Conservation (phyloP, 108 stramenopile genomes). For the Licmophora abbreviata region DNA sequence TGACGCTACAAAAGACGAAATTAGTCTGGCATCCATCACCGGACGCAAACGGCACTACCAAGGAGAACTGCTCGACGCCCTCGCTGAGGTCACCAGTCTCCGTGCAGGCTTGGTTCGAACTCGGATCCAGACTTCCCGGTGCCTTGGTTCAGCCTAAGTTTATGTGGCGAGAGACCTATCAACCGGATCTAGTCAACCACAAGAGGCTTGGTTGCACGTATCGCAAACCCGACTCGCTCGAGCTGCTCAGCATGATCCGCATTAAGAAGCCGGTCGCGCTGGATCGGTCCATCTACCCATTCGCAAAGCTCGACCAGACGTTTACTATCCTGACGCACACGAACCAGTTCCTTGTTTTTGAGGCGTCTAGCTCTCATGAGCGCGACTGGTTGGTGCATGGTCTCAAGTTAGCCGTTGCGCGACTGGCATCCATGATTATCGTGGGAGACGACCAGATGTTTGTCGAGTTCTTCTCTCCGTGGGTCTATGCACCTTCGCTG, state of each 20-base stretch:
- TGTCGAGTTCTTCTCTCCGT: conserved; percentile 35
- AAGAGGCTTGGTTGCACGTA: neutral
- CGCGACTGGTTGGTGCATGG: conserved; percentile 40
- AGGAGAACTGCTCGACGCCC: too few relatives aligned
- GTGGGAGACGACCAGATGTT: conserved; percentile 34
- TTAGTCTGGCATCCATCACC: neutral
- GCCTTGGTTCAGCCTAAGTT: conserved; percentile 65
- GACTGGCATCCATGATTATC: conserved; percentile 47
- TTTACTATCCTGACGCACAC: conserved; percentile 22
- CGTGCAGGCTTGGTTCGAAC: conserved; percentile 47
- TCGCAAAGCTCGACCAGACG: conserved; percentile 18
- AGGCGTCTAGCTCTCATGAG: conserved; percentile 32
- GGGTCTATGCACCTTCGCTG: neutral
- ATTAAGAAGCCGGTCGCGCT: conserved; percentile 15
- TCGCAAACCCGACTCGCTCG: conserved; percentile 12
- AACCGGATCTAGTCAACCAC: conserved; percentile 16
- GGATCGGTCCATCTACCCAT: conserved; percentile 25
- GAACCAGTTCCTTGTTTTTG: conserved; percentile 31
- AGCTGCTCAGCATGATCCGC: conserved; percentile 26
- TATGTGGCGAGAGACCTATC: conserved; percentile 45
- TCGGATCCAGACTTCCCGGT: conserved; percentile 47
- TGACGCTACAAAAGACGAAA: neutral
- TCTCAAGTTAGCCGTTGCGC: conserved; percentile 44
- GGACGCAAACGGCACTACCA: neutral
- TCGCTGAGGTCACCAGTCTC: conserved; percentile 7